Evolutionary conservation across 164 flowering plant genomes (phyloP).

Genomic region (Stephania cephalantha): DNA sequence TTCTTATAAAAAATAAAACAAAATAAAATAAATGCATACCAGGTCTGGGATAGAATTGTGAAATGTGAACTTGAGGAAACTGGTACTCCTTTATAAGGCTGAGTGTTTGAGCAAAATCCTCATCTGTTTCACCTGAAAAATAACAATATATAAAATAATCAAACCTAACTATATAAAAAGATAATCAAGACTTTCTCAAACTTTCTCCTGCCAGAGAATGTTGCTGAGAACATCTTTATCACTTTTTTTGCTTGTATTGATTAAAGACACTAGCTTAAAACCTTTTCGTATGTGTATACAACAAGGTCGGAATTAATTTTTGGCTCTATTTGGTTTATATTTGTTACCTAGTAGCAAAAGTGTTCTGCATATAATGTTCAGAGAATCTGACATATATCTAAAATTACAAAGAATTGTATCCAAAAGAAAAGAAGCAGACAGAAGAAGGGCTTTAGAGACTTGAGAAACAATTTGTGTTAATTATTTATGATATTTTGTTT

Average conservation of each 20-base stretch:
- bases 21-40: conserved; percentile 35
- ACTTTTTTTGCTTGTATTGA: background rate
- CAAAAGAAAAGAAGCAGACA: background rate
- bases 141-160: background rate
- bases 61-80: conserved; percentile 93
- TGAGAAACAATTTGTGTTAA: background rate
- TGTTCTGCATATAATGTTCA: background rate
- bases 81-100: conserved; percentile 69
- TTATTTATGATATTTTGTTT: too few relatives aligned
- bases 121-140: conserved; percentile 93
- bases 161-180: too few relatives aligned
- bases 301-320: background rate
- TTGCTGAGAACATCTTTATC: background rate
- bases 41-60: conserved; percentile 98
- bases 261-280: background rate
- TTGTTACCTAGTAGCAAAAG: background rate
- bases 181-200: background rate
- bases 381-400: background rate
- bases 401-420: background rate
- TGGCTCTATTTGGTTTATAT: background rate
- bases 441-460: background rate
- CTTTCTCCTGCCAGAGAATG: background rate
- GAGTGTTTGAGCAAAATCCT: conserved; percentile 80
- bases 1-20: background rate
- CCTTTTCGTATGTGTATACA: background rate